A percentile compares a stretch with the other conserved stretches of the same genome.
Evolutionary conservation across 495 filamentous ascomycete species (phyloP).

Genomic region (Bathelium albidoporum): DNA sequence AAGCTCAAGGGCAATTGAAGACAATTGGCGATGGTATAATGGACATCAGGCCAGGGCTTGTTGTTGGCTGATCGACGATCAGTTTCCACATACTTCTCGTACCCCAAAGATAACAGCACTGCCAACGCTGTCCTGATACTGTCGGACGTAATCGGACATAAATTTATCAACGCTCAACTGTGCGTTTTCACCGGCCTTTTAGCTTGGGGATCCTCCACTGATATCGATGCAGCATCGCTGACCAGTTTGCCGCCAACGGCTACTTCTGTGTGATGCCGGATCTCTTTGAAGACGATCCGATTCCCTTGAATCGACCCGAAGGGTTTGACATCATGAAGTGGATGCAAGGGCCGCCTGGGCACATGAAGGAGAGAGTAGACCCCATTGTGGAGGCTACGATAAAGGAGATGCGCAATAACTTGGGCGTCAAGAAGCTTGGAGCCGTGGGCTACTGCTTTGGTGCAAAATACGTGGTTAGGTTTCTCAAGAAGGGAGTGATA

Average conservation of each 20-base stretch:
- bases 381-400: slow-evolving; percentile 52
- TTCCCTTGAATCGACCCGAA: slow-evolving; percentile 46
- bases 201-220: slow-evolving; percentile 42
- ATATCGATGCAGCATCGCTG: slow-evolving; percentile 68
- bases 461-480: slow-evolving; percentile 43
- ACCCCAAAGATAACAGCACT: slow-evolving; percentile 32
- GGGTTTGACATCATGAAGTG: slow-evolving; percentile 53
- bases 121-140: slow-evolving; percentile 35
- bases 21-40: slow-evolving; percentile 30
- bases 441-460: slow-evolving; percentile 76
- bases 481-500: slow-evolving; percentile 34
- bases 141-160: slow-evolving; percentile 39
- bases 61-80: background rate
- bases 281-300: slow-evolving; percentile 61
- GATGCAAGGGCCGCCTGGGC: slow-evolving; percentile 37
- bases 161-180: slow-evolving; percentile 69
- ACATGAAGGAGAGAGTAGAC: slow-evolving; percentile 50
- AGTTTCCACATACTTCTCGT: slow-evolving; percentile 39
- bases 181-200: slow-evolving; percentile 17
- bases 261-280: slow-evolving; percentile 71
- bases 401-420: slow-evolving; percentile 44
- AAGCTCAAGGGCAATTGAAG: slow-evolving; percentile 32
- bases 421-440: slow-evolving; percentile 58
- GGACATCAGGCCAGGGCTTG: background rate
- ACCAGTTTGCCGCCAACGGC: slow-evolving; percentile 73